Evolutionary conservation across 2,329 filamentous ascomycete genomes (phyloP), one percentile per base, ranked within the genome.

Genomic region (Celoporthe dispersa): DNA sequence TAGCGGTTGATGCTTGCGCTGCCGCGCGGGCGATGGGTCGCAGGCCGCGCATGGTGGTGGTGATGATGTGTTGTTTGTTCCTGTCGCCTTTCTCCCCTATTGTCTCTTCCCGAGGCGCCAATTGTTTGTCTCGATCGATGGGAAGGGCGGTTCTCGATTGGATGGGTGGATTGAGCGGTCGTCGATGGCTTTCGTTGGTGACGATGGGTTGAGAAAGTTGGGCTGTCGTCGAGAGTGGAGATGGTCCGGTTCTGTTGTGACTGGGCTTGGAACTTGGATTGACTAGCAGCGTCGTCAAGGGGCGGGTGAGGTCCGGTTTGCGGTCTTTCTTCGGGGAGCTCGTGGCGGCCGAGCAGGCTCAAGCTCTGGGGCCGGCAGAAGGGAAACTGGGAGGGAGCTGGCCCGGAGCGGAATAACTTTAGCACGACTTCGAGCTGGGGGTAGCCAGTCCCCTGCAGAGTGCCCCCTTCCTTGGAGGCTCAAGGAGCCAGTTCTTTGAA

Each of bases 221-320:
- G 66, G 59, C 41, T 59, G 64, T 66, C 64, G 64, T 70, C 60
- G 57, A 64, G 68, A 71, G 70, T 71, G 70, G 70, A 70, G 70
- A 71, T 68, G 48, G 66, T n/a, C 35, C 57, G 33, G 19, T 55
- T 33, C 44, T 53, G 61, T 64, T 41, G 51, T 64, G 64, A 51
- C 59, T 48, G 22, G 44, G 22, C 22, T 48, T 48, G 41, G 41
- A 48, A 48, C 41, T 48, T 39, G 65, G 39, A 64, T 48, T 70
- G 31, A 51, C 65, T 33, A 53, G 48, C 59, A 57, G 51, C 63
- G 60, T 55, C 64, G 61, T 66, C 53, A 51, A 41, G 37, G 68
- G 68, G 68, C 68, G 64, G 70, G 28, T 65, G 70, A 65, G 57
- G 66, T 63, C 68, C 66, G 69, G 68, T 59, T 53, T 68, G 66